These are phyloP conservation scores for Blastocladiella britannica DNA, from an alignment of 192 early-diverging fungal species.

Conservation along the genomic window DNA sequence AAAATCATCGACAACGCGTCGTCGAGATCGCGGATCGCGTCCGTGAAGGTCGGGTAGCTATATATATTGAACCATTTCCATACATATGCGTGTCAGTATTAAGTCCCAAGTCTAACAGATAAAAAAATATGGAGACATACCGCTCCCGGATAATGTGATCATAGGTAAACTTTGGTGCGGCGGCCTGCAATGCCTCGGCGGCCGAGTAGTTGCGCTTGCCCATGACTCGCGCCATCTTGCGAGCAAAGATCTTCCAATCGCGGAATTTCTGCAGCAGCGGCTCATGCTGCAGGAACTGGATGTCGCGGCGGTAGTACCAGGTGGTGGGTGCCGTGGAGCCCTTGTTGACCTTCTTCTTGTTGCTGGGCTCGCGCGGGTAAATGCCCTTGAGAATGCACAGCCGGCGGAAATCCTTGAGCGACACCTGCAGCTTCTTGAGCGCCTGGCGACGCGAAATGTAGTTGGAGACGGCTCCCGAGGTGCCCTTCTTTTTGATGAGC, in stretches of 20 bases:
- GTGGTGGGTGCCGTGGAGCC: slow-evolving; percentile 69
- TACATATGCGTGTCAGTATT: background rate
- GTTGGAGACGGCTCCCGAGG: slow-evolving; percentile 67
- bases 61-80: background rate
- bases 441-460: slow-evolving; percentile 79
- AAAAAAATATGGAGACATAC: slow-evolving; percentile 10
- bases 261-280: slow-evolving; percentile 80
- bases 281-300: slow-evolving; percentile 83
- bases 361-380: slow-evolving; percentile 86
- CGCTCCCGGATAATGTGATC: slow-evolving; percentile 90
- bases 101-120: slow-evolving; percentile 5
- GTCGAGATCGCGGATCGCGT: slow-evolving; percentile 85
- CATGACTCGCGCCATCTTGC: slow-evolving; percentile 70
- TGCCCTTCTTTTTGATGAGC: slow-evolving; percentile 60
- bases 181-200: slow-evolving; percentile 51
- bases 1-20: slow-evolving; percentile 95
- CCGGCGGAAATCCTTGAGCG: slow-evolving; percentile 81
- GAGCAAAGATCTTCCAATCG: slow-evolving; percentile 70
- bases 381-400: slow-evolving; percentile 97
- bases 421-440: slow-evolving; percentile 82
- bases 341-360: slow-evolving; percentile 80
- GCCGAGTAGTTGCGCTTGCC: slow-evolving; percentile 56
- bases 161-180: slow-evolving; percentile 65
- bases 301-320: slow-evolving; percentile 83
- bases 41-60: slow-evolving; percentile 78